Conservation (phyloP, 2,329 filamentous ascomycete genomes). For the Arachnomyces sp. region DNA sequence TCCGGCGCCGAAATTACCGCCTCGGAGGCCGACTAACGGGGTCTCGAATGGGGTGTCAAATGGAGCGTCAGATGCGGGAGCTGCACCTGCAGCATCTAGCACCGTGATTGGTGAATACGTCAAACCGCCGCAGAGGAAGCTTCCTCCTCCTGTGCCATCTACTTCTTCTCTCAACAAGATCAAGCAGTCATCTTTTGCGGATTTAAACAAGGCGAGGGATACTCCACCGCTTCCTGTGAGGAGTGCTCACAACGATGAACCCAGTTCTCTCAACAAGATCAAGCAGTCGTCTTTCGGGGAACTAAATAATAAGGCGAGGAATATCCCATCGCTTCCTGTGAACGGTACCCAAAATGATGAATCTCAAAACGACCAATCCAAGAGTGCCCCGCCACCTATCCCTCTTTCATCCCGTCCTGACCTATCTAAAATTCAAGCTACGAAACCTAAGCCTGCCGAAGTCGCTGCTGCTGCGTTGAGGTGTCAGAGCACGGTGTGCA, state of each 20-base stretch:
- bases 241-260: conserved; percentile 8
- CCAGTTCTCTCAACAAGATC: conserved; percentile 22
- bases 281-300: no score
- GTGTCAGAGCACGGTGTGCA: conserved; percentile 44
- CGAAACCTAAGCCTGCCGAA: conserved; percentile 33
- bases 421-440: conserved; percentile 48
- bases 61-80: no score
- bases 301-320: conserved; percentile 11
- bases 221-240: background rate
- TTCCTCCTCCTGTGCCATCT: conserved; percentile 29
- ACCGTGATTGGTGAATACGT: no score
- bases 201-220: conserved; percentile 13
- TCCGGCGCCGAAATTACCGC: no score
- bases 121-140: conserved; percentile 15
- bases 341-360: conserved; percentile 9
- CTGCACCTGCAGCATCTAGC: no score
- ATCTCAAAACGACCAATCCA: conserved; percentile 11
- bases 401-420: conserved; percentile 52
- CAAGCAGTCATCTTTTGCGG: conserved; percentile 41
- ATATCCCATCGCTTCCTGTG: background rate
- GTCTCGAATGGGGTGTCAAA: no score
- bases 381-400: conserved; percentile 40
- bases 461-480: background rate
- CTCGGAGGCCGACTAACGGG: no score
- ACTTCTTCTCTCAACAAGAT: conserved; percentile 27